Conservation (phyloP, 2,329 filamentous ascomycete genomes). For the Pseudophaeomoniella oleicola region DNA sequence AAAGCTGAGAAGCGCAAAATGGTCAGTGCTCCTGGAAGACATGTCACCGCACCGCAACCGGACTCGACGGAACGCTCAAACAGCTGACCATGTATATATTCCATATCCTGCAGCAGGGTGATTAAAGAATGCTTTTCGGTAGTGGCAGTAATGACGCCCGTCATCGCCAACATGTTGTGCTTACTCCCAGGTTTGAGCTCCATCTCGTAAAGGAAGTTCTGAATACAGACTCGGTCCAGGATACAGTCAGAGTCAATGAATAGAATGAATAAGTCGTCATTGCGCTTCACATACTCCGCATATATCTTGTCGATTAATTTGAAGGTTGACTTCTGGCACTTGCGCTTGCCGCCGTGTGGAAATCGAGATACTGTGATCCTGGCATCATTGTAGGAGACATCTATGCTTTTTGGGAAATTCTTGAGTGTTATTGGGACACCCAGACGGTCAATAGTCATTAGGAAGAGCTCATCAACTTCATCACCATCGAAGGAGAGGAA, state of each 20-base stretch:
- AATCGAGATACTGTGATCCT: slow-evolving; percentile 87
- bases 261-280: slow-evolving; percentile 87
- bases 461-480: slow-evolving; percentile 73
- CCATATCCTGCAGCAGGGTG: slow-evolving; percentile 91
- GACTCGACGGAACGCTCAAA: slow-evolving; percentile 95
- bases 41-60: slow-evolving; percentile 85
- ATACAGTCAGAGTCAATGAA: slow-evolving; percentile 98
- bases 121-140: slow-evolving; percentile 79
- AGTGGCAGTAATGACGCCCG: slow-evolving; percentile 89
- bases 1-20: slow-evolving; percentile 95
- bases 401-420: slow-evolving; percentile 76
- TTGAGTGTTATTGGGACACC: slow-evolving; percentile 66
- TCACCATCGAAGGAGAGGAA: slow-evolving; percentile 93
- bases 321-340: slow-evolving; percentile 88
- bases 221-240: slow-evolving; percentile 75
- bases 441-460: slow-evolving; percentile 71
- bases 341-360: slow-evolving; percentile 80
- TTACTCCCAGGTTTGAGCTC: slow-evolving; percentile 86
- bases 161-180: slow-evolving; percentile 92
- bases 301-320: slow-evolving; percentile 90
- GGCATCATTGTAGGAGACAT: slow-evolving; percentile 68
- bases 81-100: slow-evolving; percentile 92
- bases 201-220: slow-evolving; percentile 99
- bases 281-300: slow-evolving; percentile 65
- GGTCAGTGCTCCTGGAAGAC: slow-evolving; percentile 84